Evolutionary conservation across 495 filamentous ascomycete genomes (phyloP).

Genomic region (Podospora australis): DNA sequence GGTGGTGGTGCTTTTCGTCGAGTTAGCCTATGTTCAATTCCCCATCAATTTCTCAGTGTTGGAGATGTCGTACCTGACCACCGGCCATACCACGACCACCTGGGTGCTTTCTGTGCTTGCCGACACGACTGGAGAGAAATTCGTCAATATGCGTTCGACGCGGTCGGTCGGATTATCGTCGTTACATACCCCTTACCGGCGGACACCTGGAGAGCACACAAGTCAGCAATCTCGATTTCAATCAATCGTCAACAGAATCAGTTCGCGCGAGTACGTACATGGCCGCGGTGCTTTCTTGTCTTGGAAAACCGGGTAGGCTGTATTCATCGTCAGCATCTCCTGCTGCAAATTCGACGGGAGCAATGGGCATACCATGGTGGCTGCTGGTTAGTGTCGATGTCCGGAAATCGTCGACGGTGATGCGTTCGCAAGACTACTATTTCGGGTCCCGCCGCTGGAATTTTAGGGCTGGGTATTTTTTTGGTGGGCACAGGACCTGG

Average conservation of each 20-base stretch:
- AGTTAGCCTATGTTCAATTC: slow-evolving; percentile 16
- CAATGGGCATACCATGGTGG: slow-evolving; percentile 28
- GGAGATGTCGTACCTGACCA: slow-evolving; percentile 30
- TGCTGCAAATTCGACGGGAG: background rate
- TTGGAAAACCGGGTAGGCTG: slow-evolving; percentile 34
- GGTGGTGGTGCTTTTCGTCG: slow-evolving; percentile 31
- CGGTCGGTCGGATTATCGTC: slow-evolving; percentile 16
- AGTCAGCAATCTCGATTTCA: slow-evolving; percentile 19
- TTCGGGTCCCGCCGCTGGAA: slow-evolving; percentile 18
- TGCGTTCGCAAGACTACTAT: slow-evolving; percentile 21
- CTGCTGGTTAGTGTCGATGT: slow-evolving; percentile 29
- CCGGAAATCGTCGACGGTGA: slow-evolving; percentile 27
- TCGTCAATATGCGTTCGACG: slow-evolving; percentile 20
- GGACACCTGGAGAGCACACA: slow-evolving; percentile 24
- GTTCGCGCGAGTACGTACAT: slow-evolving; percentile 21
- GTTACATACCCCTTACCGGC: slow-evolving; percentile 34
- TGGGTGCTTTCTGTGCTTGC: slow-evolving; percentile 35
- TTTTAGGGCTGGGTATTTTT: slow-evolving; percentile 34
- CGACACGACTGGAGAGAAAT: slow-evolving; percentile 25
- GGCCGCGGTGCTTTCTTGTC: slow-evolving; percentile 36
- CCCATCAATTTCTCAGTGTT: background rate
- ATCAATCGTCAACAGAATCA: background rate
- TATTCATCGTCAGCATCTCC: slow-evolving; percentile 21
- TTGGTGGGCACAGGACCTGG: slow-evolving; percentile 25
- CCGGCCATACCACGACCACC: slow-evolving; percentile 37